Base-by-base conservation (phyloP, 371 early-diverging fungal species). In the Mucor racemosus region DNA sequence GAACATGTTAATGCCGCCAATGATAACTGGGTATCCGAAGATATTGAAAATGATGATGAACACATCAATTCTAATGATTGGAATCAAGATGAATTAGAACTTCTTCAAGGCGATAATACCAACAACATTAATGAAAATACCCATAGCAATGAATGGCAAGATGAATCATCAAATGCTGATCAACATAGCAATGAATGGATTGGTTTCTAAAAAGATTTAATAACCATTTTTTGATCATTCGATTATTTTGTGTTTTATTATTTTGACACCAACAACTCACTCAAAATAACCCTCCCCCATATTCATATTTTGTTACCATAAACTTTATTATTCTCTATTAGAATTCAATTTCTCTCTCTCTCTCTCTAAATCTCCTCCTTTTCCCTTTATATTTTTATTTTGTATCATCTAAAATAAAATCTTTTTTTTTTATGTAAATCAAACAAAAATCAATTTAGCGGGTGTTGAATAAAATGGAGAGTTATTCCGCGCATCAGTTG, bases 91-190 rank as follows among this genome's bases (percentile, higher is more conserved):
- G 69, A 69, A 48, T 26, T 65, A 4, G 13, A 42, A 7, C 69
- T 69, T 40, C 61, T 69, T 35, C 69, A 65, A 36, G 46, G 46
- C 19, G 69, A 69, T 40, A 60, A 55, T 21, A 35, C 57, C 36
- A 46, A 57, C 41, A 48, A 64, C 38, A 3, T 56, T 60, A 35
- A 17, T 35, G 64, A 57, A 57, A 65, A 65, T 65, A 65, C 65
- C 65, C 65, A 46, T 13, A 58, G 19, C 33, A 58, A 59, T 39
- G 59, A 65, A 48, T 38, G 53, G 61, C 61, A 61, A 61, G 61
- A 48, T 61, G 48, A 48, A 48, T 61, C 61, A 4, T 11, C 50
- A 50, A 21, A 50, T 50, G 63, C 46, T 39, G 4, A 11, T 38
- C 38, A 38, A 21, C 60, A 66, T 63, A 50, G 40, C 33, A 59